Evolutionary conservation across 116 monocot genomes (phyloP), one percentile per base, ranked within the genome.

Genomic region (Zostera marina): DNA sequence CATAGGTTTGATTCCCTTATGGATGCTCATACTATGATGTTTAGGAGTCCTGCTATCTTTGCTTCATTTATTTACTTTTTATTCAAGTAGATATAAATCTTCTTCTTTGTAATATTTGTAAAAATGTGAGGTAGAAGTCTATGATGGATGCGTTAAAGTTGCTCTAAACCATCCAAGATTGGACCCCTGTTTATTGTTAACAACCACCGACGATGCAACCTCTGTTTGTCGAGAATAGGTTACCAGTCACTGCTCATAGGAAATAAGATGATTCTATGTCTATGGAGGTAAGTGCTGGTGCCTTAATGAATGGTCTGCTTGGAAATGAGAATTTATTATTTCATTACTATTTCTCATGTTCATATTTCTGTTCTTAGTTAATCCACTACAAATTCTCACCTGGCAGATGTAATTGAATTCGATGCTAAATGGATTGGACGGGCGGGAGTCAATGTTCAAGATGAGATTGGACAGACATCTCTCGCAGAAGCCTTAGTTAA

Each of bases 391-490:
- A 32, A 32, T 32, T 32, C 32, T 59, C 44, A 10, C 12, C 22
- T 21, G 8, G 11, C 60, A 94, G 94, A 88, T 58, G 88, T 94
- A 24, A 86, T 79, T 52, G 94, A 88, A 63, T 84, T 94, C 14
- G 94, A 94, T 60, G 94, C 94, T 23, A 94, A 72, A 62, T 94
- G 94, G 94, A 94, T 94, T 59, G 94, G 94, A 47, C 88, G 94
- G 94, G 88, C 94, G 2, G 94, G 94, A 51, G 94, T 94, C 11
- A 94, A 88, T 72, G 94, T 94, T 24, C 84, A 77, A 12, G 94
- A 94, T 59, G 88, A 94, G 71, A 61, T 77, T 16, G 94, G 94
- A 52, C 88, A 84, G 77, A 73, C 56, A 46, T 88, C 94, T 5
- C 81, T 94, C 26, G 75, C 88, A 42, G 79, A 75, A 59, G 94